These are phyloP conservation scores for Fusarium nematophilum DNA, from an alignment of 2,329 filamentous ascomycete species.

Conservation along the genomic window DNA sequence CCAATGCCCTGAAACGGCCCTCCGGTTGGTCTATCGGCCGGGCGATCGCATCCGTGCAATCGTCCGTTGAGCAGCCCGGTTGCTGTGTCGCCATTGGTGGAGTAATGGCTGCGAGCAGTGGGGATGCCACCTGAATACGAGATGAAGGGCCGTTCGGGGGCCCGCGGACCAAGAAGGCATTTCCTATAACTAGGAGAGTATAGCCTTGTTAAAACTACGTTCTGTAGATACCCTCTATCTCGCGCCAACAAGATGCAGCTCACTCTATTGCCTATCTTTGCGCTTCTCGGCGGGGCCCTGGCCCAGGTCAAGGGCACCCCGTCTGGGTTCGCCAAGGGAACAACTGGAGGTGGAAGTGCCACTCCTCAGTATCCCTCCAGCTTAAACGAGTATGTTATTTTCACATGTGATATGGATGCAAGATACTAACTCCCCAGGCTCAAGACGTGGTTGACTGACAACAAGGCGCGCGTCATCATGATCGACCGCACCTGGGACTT, in stretches of 20 bases:
- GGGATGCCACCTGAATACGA: background rate
- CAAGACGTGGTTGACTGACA: slow-evolving; percentile 64
- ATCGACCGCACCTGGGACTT: slow-evolving; percentile 67
- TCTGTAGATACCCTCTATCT: too few species aligned
- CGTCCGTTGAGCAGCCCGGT: too few species aligned
- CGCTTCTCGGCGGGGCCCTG: background rate
- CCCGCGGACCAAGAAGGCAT: background rate
- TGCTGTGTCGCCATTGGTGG: background rate
- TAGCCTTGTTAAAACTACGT: too few species aligned
- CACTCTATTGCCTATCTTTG: slow-evolving; percentile 1
- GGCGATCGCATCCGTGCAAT: background rate
- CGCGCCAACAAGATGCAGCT: slow-evolving; percentile 12
- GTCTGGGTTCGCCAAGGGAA: slow-evolving; percentile 59
- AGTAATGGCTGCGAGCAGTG: background rate
- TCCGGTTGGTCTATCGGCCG: background rate
- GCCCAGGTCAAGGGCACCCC: slow-evolving; percentile 49
- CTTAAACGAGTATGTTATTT: slow-evolving; percentile 60
- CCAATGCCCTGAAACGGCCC: too few species aligned
- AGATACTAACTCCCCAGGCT: slow-evolving; percentile 2
- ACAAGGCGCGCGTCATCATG: slow-evolving; percentile 65
- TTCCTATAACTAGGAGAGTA: background rate
- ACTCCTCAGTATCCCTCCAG: slow-evolving; percentile 63
- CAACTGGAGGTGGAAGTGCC: slow-evolving; percentile 70
- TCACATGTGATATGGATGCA: background rate
- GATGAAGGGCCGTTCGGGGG: background rate